Evolutionary conservation across 805 yeast species (phyloP), one percentile per base, ranked within the genome.

Genomic region (Huiozyma naganishii): DNA sequence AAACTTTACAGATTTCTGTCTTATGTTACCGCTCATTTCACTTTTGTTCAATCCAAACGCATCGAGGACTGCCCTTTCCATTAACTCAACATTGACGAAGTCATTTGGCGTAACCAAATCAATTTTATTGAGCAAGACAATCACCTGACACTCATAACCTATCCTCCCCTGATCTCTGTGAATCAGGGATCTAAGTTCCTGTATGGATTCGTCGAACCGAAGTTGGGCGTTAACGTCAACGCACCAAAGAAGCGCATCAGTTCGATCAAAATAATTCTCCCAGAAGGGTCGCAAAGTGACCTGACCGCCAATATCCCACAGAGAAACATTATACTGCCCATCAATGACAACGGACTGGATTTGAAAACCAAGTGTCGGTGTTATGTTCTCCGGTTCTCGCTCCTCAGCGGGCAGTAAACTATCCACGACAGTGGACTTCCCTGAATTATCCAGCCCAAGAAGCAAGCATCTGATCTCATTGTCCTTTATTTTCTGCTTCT

Each of bases 291-390:
- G 67, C 36, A 89, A 67, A 1, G 90, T 74, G 38, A 72, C 65
- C 61, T 89, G 97, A 1, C 97, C 97, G 5, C 97, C 97, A 9
- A 89, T 79, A 57, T 86, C 95, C 97, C 95, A 83, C 29, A 82
- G 58, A 49, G 80, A 80, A 41, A 83, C 57, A 13, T 69, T 70
- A 12, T 39, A 41, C 8, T 5, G 32, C 3, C 66, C 71, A 1
- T 61, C 48, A 48, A 68, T 63, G 1, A 59, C 54, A 1, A 83
- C 54, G 1, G 89, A 77, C 40, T 76, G 72, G 49, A 89, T 90
- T 52, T 78, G 81, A 62, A 89, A 90, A 11, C 97, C 97, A 71
- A 89, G 74, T 0, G 97, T 89, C 0, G 97, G 97, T 7, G 85
- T 73, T 6, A 88, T 78, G n/a, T 66, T 67, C 6, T 59, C 53